Evolutionary conservation across 2,329 filamentous ascomycete genomes (phyloP).

Genomic region (Nigrospora sphaerica): DNA sequence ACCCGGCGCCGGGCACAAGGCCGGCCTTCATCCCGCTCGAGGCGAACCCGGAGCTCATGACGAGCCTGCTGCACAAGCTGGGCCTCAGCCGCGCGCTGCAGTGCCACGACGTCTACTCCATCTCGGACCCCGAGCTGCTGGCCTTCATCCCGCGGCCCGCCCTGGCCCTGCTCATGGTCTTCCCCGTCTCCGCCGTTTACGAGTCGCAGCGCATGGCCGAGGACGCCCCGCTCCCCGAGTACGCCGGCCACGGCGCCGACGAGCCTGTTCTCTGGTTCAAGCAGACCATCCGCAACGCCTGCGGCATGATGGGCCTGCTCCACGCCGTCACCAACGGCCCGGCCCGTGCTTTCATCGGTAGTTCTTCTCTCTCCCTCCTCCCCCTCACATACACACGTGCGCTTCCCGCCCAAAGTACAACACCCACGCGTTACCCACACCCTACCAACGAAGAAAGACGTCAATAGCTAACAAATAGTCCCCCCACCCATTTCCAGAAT

Average conservation of each 20-base stretch:
- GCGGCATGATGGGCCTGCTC: constrained; percentile 80
- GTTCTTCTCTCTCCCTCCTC: constrained; percentile 9
- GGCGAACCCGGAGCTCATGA: constrained; percentile 86
- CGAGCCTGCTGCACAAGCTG: constrained; percentile 70
- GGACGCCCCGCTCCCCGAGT: constrained; percentile 57
- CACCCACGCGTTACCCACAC: neutral
- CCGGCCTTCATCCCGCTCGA: constrained; percentile 54
- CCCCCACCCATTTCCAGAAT: constrained; percentile 22
- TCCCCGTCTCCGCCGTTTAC: constrained; percentile 75
- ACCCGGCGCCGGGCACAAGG: constrained; percentile 25
- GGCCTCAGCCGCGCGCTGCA: constrained; percentile 71
- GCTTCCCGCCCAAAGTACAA: constrained; percentile 31
- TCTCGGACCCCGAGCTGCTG: constrained; percentile 78
- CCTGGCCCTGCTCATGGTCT: constrained; percentile 83
- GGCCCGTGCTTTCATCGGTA: constrained; percentile 55
- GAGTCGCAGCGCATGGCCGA: constrained; percentile 69
- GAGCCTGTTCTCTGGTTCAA: constrained; percentile 90
- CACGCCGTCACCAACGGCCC: constrained; percentile 77
- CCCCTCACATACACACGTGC: neutral
- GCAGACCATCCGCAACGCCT: constrained; percentile 91
- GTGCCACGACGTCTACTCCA: constrained; percentile 87
- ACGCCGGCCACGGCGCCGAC: constrained; percentile 56
- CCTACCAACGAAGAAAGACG: neutral
- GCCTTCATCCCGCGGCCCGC: constrained; percentile 83
- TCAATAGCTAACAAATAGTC: neutral